phyloP scores from a whole-genome alignment of 2,329 filamentous ascomycete species.

The Sordariomycetes sp. region DNA sequence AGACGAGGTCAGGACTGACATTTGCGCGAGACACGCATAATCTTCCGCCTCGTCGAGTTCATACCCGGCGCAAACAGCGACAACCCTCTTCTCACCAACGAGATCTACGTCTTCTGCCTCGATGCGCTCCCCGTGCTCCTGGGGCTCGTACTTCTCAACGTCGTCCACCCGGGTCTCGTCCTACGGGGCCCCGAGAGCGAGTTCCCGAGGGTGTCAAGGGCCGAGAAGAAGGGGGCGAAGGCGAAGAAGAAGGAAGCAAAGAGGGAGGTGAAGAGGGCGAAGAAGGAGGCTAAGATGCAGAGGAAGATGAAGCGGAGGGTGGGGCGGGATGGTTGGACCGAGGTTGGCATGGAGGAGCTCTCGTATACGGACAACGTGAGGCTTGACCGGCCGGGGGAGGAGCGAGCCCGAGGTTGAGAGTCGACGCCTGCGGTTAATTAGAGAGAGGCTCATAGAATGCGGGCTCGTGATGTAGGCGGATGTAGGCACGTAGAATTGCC shows the following conservation, averaged over 20 bases:
- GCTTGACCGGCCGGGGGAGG: neutral
- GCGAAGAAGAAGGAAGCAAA: constrained; percentile 16
- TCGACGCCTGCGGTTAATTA: too few relatives aligned
- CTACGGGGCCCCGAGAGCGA: constrained; percentile 26
- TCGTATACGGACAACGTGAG: neutral
- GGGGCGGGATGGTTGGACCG: neutral
- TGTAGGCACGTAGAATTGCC: too few relatives aligned
- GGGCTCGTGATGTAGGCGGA: neutral
- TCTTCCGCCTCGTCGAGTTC: constrained; percentile 47
- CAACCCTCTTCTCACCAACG: constrained; percentile 33
- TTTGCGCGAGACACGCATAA: constrained; percentile 35
- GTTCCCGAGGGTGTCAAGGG: constrained; percentile 21
- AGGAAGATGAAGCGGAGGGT: constrained; percentile 7
- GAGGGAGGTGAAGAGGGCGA: constrained; percentile 10
- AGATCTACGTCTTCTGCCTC: constrained; percentile 34
- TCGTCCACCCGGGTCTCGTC: constrained; percentile 29
- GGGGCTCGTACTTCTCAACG: constrained; percentile 23
- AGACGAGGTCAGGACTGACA: neutral
- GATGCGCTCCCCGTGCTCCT: constrained; percentile 45
- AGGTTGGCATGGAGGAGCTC: neutral
- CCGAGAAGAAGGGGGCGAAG: constrained; percentile 23
- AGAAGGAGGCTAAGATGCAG: constrained; percentile 13
- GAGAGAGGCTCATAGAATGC: neutral
- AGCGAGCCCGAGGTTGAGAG: neutral
- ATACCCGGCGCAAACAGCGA: constrained; percentile 24